These are phyloP conservation scores for Yamadazyma diospyri DNA, from an alignment of 1,139 yeast genomes.

Conservation along the genomic window DNA sequence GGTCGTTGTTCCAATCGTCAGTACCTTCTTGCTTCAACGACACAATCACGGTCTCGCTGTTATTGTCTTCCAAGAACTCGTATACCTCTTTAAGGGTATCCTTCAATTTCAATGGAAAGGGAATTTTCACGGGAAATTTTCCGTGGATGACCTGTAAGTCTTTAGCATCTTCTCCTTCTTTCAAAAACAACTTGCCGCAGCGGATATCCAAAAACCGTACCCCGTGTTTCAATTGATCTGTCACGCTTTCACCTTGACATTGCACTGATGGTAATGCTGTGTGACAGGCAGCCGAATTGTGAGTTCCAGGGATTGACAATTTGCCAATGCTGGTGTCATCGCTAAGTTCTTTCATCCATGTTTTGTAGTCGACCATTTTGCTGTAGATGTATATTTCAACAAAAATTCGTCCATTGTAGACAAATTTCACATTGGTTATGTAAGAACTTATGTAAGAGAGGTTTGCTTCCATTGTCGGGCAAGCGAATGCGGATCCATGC, in stretches of 20 bases:
- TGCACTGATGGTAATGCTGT: constrained; percentile 76
- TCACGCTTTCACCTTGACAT: constrained; percentile 65
- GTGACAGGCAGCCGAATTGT: constrained; percentile 74
- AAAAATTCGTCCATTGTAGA: background rate
- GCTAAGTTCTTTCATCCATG: constrained; percentile 55
- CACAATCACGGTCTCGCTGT: constrained; percentile 60
- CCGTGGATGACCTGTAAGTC: constrained; percentile 73
- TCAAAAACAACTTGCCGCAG: constrained; percentile 55
- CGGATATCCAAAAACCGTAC: constrained; percentile 72
- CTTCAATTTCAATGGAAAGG: constrained; percentile 51
- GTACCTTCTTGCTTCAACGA: constrained; percentile 76
- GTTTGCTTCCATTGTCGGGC: background rate
- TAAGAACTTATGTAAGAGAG: background rate
- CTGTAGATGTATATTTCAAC: background rate
- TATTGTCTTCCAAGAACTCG: constrained; percentile 49
- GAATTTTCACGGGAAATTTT: constrained; percentile 66
- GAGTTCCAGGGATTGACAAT: constrained; percentile 76
- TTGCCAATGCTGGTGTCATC: constrained; percentile 52
- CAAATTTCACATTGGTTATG: constrained; percentile 1
- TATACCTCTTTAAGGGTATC: constrained; percentile 56
- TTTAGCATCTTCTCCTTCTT: constrained; percentile 44
- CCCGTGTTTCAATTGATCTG: constrained; percentile 66
- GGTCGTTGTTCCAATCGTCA: constrained; percentile 57
- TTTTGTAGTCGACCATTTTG: constrained; percentile 37
- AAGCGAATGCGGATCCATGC: background rate